phyloP scores from a whole-genome alignment of 371 early-diverging fungal genomes.

The Mucor piriformis region DNA sequence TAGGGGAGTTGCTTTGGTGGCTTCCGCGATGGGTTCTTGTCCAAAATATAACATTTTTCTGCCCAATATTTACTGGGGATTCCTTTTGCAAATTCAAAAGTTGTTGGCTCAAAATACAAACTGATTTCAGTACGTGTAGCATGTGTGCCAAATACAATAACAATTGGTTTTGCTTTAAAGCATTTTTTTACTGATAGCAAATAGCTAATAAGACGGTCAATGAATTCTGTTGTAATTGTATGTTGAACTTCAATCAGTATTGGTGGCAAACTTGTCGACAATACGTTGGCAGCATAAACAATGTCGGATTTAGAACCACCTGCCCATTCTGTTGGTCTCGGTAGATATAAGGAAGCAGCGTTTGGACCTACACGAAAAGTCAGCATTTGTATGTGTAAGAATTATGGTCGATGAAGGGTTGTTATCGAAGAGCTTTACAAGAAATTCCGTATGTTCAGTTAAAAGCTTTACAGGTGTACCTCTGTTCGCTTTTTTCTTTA shows the following conservation, averaged over 20 bases:
- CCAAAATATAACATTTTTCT: constrained; percentile 18
- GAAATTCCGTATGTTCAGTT: too few relatives aligned
- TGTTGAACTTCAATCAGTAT: constrained; percentile 21
- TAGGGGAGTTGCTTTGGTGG: constrained; percentile 14
- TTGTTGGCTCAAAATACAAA: constrained; percentile 8
- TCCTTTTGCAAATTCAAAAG: constrained; percentile 4
- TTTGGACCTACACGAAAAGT: constrained; percentile 14
- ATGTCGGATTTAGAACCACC: constrained; percentile 14
- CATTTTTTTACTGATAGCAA: constrained; percentile 15
- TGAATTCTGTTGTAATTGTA: constrained; percentile 15
- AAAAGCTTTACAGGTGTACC: too few relatives aligned
- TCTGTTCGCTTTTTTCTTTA: too few relatives aligned
- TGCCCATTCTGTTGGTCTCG: constrained; percentile 18
- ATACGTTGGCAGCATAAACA: constrained; percentile 7
- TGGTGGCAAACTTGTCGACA: constrained; percentile 12
- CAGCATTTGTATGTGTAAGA: constrained; percentile 13
- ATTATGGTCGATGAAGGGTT: too few relatives aligned
- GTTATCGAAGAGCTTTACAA: too few relatives aligned
- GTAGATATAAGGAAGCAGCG: constrained; percentile 7
- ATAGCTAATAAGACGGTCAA: constrained; percentile 13
- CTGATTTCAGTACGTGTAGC: constrained; percentile 15
- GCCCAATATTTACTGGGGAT: constrained; percentile 26
- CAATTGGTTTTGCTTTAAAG: constrained; percentile 18
- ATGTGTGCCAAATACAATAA: constrained; percentile 18
- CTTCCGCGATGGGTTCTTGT: constrained; percentile 18